A percentile compares a stretch with the other conserved stretches of the same genome.
Conservation (phyloP, 352 stramenopile genomes). For the Phytophthora hibernalis region DNA sequence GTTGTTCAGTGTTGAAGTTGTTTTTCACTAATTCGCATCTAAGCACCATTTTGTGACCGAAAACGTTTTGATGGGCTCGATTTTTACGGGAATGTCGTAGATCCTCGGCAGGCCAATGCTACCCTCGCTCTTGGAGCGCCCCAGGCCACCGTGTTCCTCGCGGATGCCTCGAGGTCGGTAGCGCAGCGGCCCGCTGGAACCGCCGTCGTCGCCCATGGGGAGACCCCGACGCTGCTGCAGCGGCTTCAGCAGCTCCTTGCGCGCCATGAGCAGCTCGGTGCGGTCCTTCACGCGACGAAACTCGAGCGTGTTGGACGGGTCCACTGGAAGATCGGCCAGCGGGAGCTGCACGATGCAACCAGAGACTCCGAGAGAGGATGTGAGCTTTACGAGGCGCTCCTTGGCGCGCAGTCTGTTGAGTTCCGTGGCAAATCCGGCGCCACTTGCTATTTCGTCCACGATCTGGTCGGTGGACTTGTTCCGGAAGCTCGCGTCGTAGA, state of each 20-base stretch:
- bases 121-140: constrained; percentile 37
- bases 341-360: constrained; percentile 61
- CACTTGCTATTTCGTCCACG: constrained; percentile 54
- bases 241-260: constrained; percentile 62
- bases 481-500: constrained; percentile 58
- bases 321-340: constrained; percentile 26
- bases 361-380: constrained; percentile 62
- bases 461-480: constrained; percentile 47
- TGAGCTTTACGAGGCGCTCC: constrained; percentile 68
- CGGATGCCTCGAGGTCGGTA: constrained; percentile 31
- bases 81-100: constrained; percentile 43
- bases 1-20: constrained; percentile 6
- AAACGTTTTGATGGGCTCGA: constrained; percentile 45
- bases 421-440: constrained; percentile 49
- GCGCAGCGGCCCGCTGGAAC: constrained; percentile 11
- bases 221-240: constrained; percentile 38
- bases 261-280: constrained; percentile 55
- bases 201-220: not conserved
- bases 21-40: constrained; percentile 11
- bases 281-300: constrained; percentile 60
- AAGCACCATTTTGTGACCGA: constrained; percentile 53
- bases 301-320: constrained; percentile 48
- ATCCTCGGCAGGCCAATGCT: constrained; percentile 44
- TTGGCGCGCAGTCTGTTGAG: constrained; percentile 66
- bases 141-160: constrained; percentile 30